phyloP scores from a whole-genome alignment of 2,329 filamentous ascomycete genomes.

The Pseudogymnoascus sp. region DNA sequence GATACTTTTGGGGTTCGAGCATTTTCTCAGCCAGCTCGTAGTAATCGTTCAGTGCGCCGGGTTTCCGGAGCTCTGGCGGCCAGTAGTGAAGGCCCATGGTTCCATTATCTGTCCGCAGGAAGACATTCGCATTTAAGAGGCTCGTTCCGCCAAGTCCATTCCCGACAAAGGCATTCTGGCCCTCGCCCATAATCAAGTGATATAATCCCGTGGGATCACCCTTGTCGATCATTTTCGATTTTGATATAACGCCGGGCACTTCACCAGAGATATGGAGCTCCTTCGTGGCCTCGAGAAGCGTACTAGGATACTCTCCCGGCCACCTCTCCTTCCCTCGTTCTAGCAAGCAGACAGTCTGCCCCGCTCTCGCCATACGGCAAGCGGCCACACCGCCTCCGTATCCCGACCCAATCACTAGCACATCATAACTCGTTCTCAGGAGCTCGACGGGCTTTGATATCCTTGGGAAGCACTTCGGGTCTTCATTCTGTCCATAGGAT shows the following conservation, averaged over 20 bases:
- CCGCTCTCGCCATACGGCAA: conserved; percentile 52
- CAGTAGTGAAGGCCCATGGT: conserved; percentile 46
- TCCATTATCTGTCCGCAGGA: conserved; percentile 47
- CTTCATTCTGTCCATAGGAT: conserved; percentile 25
- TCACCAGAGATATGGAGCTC: conserved; percentile 50
- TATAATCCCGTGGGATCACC: conserved; percentile 54
- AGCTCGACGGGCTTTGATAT: conserved; percentile 49
- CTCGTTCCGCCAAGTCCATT: conserved; percentile 54
- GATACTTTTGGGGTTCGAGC: conserved; percentile 51
- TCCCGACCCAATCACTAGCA: conserved; percentile 59
- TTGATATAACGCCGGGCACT: conserved; percentile 35
- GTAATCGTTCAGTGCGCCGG: conserved; percentile 39
- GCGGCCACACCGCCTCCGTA: conserved; percentile 61
- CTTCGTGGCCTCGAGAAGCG: conserved; percentile 35
- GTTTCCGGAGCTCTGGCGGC: conserved; percentile 47
- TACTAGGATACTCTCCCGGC: conserved; percentile 55
- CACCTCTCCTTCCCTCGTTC: conserved; percentile 57
- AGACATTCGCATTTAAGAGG: conserved; percentile 60
- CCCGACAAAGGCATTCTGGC: conserved; percentile 45
- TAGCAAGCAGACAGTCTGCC: conserved; percentile 52
- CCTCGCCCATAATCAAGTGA: conserved; percentile 53
- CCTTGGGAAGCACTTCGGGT: conserved; percentile 36
- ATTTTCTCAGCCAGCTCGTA: conserved; percentile 47
- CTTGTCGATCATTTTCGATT: conserved; percentile 35
- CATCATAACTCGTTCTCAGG: conserved; percentile 51